These are phyloP conservation scores for Psidium guajava DNA, from an alignment of 345 rosid genomes.

Conservation along the genomic window DNA sequence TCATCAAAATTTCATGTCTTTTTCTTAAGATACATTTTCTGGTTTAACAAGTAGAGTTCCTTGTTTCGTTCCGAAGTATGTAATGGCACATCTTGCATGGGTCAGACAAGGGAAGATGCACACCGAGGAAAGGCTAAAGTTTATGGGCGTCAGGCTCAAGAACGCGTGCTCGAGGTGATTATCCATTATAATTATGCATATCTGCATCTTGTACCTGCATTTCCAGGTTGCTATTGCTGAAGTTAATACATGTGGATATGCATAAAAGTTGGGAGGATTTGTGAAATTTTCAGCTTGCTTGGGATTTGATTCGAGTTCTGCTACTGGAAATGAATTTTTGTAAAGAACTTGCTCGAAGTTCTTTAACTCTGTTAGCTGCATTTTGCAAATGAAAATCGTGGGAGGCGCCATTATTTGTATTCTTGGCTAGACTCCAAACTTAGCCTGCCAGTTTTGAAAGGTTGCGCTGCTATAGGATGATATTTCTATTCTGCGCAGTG, in stretches of 20 bases:
- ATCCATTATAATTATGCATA: not conserved
- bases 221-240: not conserved
- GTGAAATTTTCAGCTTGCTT: not conserved
- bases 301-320: not conserved
- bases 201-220: not conserved
- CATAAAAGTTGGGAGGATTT: not conserved
- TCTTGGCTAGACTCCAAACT: not conserved
- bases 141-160: constrained; percentile 37
- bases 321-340: not conserved
- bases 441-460: not conserved
- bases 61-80: not conserved
- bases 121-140: constrained; percentile 15
- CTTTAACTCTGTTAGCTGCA: not conserved
- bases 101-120: constrained; percentile 26
- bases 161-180: constrained; percentile 55
- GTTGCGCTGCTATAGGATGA: not conserved
- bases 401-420: not conserved
- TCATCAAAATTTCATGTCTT: not conserved
- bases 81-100: constrained; percentile 9
- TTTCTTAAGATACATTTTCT: not conserved
- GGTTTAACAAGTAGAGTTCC: not conserved
- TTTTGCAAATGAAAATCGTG: not conserved
- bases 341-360: not conserved
- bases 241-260: not conserved
- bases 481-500: not conserved